Conservation (phyloP, 2,329 filamentous ascomycete species). For the Diaporthe batatas region DNA sequence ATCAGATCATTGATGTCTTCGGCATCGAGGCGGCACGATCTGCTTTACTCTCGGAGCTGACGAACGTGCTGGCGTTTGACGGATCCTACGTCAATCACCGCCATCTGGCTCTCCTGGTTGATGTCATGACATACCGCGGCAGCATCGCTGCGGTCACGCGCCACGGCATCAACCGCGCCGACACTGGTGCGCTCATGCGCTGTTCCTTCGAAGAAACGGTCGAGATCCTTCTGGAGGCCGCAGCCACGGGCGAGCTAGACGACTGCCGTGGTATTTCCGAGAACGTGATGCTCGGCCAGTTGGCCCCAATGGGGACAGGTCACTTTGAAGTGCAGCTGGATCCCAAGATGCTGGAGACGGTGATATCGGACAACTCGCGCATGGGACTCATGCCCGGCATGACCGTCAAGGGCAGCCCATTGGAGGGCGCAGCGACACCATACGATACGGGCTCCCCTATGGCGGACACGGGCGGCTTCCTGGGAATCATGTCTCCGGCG, state of each 20-base stretch:
- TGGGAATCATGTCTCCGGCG: constrained; percentile 73
- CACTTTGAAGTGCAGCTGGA: constrained; percentile 96
- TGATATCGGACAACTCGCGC: constrained; percentile 91
- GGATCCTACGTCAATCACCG: constrained; percentile 99
- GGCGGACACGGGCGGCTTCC: constrained; percentile 74
- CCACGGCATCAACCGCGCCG: constrained; percentile 97
- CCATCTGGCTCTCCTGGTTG: constrained; percentile 92
- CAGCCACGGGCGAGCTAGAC: constrained; percentile 93
- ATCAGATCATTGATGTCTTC: constrained; percentile 93
- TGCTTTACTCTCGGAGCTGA: constrained; percentile 88
- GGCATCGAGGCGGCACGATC: constrained; percentile 95
- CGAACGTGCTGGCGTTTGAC: constrained; percentile 94
- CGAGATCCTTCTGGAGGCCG: constrained; percentile 96
- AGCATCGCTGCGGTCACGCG: constrained; percentile 96
- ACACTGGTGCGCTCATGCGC: constrained; percentile 98
- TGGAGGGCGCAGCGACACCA: constrained; percentile 90
- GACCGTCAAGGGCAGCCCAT: constrained; percentile 79
- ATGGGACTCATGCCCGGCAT: constrained; percentile 86
- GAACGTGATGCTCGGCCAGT: constrained; percentile 97
- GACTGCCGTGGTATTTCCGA: constrained; percentile 98
- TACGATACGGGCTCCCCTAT: constrained; percentile 91
- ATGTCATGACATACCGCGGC: constrained; percentile 97
- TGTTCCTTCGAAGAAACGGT: constrained; percentile 99
- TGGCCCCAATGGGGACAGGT: constrained; percentile 96
- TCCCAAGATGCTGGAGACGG: constrained; percentile 94